Base-by-base conservation (phyloP, 805 yeast genomes). In the Suhomyces sp. region DNA sequence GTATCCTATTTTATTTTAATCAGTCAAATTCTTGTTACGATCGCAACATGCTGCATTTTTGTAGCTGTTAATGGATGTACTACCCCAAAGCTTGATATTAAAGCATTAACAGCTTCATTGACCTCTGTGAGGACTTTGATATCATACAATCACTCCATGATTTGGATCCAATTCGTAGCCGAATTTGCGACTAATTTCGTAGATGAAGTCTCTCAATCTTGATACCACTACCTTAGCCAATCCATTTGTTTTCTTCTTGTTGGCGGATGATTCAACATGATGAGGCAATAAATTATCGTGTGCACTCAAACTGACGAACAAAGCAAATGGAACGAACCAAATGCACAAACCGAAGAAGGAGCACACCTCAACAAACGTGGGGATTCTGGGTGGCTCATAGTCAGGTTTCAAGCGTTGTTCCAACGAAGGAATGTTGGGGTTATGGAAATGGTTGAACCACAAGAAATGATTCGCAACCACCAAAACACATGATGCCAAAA, bases 321-420 rank as follows among this genome's bases (percentile, higher is more conserved):
- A 69, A 4, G 96, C 81, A 58, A 93, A 88, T 21, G 98, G 98
- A 19, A 93, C 76, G 40, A 91, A 72, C 98, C 98, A 93, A 13
- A 93, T 81, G 50, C 93, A 81, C 26, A 93, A 63, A 1, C 96
- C 98, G 55, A 93, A 90, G 58, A 93, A 93, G 3, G 96, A 83
- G n/a, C 96, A 86, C 4, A 93, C 86, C 55, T 93, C 96, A 1
- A 88, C 70, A 53, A 91, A 91, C 9, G 83, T 71, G 2, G 95
- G 95, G 35, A 86, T 75, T 29, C 77, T 74, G 10, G 83, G 84
- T 30, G 85, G 76, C 15, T 61, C 61, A 51, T 79, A 82, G 31
- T 71, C 70, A 31, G 85, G 73, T 45, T 65, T 70, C 51, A 81
- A 65, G 48, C 84, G 58, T 44, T 68, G 75, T 42, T 72, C 70